A percentile compares a stretch with the other conserved stretches of the same genome.
These are phyloP conservation scores for Botryotinia narcissicola DNA, from an alignment of 2,329 filamentous ascomycete species.

Conservation along the genomic window DNA sequence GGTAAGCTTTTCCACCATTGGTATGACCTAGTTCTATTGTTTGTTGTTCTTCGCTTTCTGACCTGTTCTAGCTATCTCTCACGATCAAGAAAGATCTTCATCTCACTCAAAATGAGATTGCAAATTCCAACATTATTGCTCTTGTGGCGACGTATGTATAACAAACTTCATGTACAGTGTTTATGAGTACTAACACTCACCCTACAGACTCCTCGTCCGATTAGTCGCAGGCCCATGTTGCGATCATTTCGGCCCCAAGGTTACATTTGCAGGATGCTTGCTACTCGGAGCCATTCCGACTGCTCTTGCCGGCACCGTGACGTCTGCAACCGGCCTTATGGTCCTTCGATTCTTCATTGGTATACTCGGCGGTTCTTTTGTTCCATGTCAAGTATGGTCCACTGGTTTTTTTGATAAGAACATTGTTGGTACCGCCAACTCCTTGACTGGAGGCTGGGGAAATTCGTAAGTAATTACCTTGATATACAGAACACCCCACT, in stretches of 20 bases:
- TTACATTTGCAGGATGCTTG: conserved; percentile 76
- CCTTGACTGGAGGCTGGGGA: conserved; percentile 78
- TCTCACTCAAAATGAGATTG: conserved; percentile 67
- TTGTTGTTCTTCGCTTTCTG: conserved; percentile 41
- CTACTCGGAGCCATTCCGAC: conserved; percentile 77
- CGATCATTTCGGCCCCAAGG: conserved; percentile 77
- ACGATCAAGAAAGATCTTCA: conserved; percentile 78
- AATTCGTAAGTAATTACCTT: conserved; percentile 52
- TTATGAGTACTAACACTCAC: conserved; percentile 1
- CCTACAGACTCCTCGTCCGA: conserved; percentile 61
- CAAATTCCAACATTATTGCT: conserved; percentile 89
- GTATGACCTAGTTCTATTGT: conserved; percentile 10
- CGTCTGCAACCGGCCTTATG: conserved; percentile 65
- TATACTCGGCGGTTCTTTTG: conserved; percentile 74
- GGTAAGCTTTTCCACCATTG: conserved; percentile 82
- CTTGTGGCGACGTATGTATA: conserved; percentile 58
- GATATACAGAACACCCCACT: neutral
- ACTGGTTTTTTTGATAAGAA: conserved; percentile 94
- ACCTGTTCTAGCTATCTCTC: conserved; percentile 40
- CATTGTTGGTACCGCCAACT: conserved; percentile 84
- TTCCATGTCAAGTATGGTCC: conserved; percentile 88
- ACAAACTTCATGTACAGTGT: neutral
- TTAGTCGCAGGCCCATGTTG: conserved; percentile 79
- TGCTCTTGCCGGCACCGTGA: conserved; percentile 75
- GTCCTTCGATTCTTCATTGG: conserved; percentile 76